A percentile compares a stretch with the other conserved stretches of the same genome.
phyloP scores from a whole-genome alignment of 108 stramenopile genomes.

The Licmophora abbreviata region DNA sequence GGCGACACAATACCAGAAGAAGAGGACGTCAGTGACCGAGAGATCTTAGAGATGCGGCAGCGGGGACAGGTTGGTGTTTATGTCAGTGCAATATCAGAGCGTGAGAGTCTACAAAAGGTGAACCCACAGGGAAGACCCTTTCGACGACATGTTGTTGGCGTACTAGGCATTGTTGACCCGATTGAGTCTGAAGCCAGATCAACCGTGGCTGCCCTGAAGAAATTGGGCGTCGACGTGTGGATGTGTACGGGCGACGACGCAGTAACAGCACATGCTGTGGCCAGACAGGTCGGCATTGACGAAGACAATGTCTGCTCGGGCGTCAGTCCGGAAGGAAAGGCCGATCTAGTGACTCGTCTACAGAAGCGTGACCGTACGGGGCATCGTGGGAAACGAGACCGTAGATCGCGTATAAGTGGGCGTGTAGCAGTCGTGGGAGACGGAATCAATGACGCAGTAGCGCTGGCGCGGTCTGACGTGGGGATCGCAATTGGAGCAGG shows the following conservation, averaged over 20 bases:
- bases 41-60: conserved; percentile 24
- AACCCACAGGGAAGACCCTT: not conserved
- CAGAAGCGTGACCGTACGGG: conserved; percentile 16
- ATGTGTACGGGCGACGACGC: conserved; percentile 96
- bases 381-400: conserved; percentile 16
- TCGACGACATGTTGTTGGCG: conserved; percentile 15
- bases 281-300: conserved; percentile 59
- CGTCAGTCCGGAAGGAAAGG: conserved; percentile 75
- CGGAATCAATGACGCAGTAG: conserved; percentile 97
- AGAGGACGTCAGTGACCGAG: conserved; percentile 26
- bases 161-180: conserved; percentile 79
- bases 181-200: conserved; percentile 54
- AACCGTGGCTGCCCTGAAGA: conserved; percentile 48
- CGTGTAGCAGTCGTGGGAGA: conserved; percentile 94
- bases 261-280: conserved; percentile 83
- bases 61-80: conserved; percentile 53
- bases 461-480: conserved; percentile 89
- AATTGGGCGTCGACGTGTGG: conserved; percentile 84
- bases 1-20: conserved; percentile 10
- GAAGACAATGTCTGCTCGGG: conserved; percentile 58
- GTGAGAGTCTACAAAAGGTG: not conserved
- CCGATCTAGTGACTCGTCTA: conserved; percentile 44
- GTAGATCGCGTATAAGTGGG: conserved; percentile 14
- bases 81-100: conserved; percentile 27
- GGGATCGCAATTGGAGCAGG: conserved; percentile 96